Evolutionary conservation across 495 filamentous ascomycete species (phyloP).

Genomic region (Massariosphaeria phaeospora): DNA sequence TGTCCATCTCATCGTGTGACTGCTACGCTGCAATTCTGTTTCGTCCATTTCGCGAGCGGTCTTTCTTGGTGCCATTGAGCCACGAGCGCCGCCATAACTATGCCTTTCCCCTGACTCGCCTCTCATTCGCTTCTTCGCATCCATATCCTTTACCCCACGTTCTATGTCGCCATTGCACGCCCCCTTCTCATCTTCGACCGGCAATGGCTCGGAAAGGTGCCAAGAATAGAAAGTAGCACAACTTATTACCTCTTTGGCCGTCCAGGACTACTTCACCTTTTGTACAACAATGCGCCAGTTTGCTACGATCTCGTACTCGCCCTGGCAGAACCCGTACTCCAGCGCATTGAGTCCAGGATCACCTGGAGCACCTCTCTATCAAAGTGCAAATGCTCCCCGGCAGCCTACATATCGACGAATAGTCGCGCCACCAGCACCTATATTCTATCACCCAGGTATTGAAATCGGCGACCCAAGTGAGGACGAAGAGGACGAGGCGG

Average conservation of each 20-base stretch:
- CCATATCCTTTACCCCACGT: constrained; percentile 27
- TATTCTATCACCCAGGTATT: constrained; percentile 20
- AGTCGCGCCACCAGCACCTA: constrained; percentile 9
- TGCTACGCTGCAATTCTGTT: constrained; percentile 3
- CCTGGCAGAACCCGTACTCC: constrained; percentile 20
- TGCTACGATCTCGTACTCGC: constrained; percentile 22
- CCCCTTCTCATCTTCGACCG: constrained; percentile 8
- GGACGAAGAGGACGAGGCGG: constrained; percentile 10
- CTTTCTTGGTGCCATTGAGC: constrained; percentile 8
- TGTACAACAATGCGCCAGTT: constrained; percentile 22
- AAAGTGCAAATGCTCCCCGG: not conserved
- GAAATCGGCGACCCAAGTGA: constrained; percentile 11
- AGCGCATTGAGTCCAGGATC: constrained; percentile 2
- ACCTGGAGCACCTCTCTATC: not conserved
- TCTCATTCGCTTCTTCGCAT: constrained; percentile 29
- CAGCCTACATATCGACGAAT: constrained; percentile 11
- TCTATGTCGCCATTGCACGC: constrained; percentile 27
- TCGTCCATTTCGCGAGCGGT: constrained; percentile 8
- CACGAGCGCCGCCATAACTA: constrained; percentile 3
- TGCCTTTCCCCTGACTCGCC: constrained; percentile 9
- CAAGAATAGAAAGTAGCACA: not conserved
- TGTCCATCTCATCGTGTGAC: constrained; percentile 19
- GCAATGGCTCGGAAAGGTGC: constrained; percentile 14
- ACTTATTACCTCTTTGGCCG: constrained; percentile 5
- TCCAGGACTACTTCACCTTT: not conserved